Percentiles rank a stretch among this genome's conserved stretches.
Evolutionary conservation across 176 grass and related monocot species (phyloP).

Genomic region (Aechmea fasciata): DNA sequence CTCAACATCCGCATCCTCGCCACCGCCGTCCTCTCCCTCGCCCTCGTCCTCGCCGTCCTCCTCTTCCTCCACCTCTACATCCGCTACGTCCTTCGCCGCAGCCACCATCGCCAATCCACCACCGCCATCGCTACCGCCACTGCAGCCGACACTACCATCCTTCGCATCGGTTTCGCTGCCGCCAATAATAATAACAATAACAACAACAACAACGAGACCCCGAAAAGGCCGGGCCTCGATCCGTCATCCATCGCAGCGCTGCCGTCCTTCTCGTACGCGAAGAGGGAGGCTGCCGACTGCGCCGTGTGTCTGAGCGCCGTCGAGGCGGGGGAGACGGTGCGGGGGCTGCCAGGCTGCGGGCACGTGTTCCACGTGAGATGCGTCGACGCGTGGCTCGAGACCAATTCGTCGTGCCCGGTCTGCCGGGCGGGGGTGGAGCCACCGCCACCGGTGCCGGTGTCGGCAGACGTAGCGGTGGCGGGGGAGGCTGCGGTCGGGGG

Average conservation of each 20-base stretch:
- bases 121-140: background rate
- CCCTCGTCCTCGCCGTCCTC: slow-evolving; percentile 12
- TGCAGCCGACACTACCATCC: no score
- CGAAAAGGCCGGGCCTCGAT: slow-evolving; percentile 18
- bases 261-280: slow-evolving; percentile 22
- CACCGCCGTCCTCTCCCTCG: slow-evolving; percentile 10
- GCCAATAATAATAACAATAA: no score
- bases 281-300: slow-evolving; percentile 28
- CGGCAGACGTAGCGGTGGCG: slow-evolving; percentile 17
- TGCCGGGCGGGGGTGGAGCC: slow-evolving; percentile 47
- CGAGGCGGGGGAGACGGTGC: slow-evolving; percentile 29
- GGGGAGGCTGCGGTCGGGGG: background rate
- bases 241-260: slow-evolving; percentile 25
- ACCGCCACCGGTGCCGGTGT: slow-evolving; percentile 5
- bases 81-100: slow-evolving; percentile 33
- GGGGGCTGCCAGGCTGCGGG: slow-evolving; percentile 30
- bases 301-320: slow-evolving; percentile 47
- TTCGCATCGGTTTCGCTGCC: no score
- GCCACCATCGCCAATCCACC: background rate
- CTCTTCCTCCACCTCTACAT: slow-evolving; percentile 40
- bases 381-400: slow-evolving; percentile 41
- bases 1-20: slow-evolving; percentile 6
- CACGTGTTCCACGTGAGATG: slow-evolving; percentile 54
- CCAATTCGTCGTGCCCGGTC: slow-evolving; percentile 50
- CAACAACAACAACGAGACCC: background rate